These are phyloP conservation scores for Lipomyces chichibuensis DNA, from an alignment of 805 yeast genomes.

Conservation along the genomic window DNA sequence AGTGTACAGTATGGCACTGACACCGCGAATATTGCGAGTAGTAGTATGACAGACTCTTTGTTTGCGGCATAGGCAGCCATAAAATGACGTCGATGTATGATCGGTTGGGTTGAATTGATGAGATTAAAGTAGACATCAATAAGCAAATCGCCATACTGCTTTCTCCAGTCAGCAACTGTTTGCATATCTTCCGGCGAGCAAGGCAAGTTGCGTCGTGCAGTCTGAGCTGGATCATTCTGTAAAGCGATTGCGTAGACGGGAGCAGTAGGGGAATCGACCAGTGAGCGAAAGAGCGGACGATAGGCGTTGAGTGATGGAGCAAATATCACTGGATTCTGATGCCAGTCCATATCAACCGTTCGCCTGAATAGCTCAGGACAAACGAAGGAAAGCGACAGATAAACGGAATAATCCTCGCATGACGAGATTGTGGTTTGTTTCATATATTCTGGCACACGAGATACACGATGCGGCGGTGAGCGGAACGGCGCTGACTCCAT, in stretches of 20 bases:
- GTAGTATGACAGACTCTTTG: conserved; percentile 22
- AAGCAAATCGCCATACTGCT: conserved; percentile 16
- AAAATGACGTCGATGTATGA: conserved; percentile 27
- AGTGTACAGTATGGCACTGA: conserved; percentile 9
- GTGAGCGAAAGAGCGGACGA: conserved; percentile 8
- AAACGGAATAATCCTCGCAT: conserved; percentile 17
- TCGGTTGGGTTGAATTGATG: conserved; percentile 25
- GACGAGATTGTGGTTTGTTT: conserved; percentile 24
- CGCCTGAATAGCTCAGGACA: conserved; percentile 23
- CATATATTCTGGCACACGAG: conserved; percentile 3
- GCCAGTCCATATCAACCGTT: conserved; percentile 10
- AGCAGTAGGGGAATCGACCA: conserved; percentile 4
- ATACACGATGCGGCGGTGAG: not conserved
- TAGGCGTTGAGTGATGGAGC: not conserved
- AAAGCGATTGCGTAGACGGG: conserved; percentile 20
- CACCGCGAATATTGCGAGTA: conserved; percentile 30
- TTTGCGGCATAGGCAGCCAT: conserved; percentile 23
- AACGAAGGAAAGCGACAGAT: conserved; percentile 21
- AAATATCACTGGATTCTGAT: not conserved
- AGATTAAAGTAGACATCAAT: conserved; percentile 17
- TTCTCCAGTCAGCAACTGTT: conserved; percentile 19
- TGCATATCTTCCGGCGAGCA: conserved; percentile 9
- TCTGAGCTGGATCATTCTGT: conserved; percentile 14
- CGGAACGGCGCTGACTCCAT: not conserved
- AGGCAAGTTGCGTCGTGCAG: not conserved